A percentile compares a stretch with the other conserved stretches of the same genome.
Conservation (phyloP, 305 asterid genomes). For the Caryopteris hybrid region DNA sequence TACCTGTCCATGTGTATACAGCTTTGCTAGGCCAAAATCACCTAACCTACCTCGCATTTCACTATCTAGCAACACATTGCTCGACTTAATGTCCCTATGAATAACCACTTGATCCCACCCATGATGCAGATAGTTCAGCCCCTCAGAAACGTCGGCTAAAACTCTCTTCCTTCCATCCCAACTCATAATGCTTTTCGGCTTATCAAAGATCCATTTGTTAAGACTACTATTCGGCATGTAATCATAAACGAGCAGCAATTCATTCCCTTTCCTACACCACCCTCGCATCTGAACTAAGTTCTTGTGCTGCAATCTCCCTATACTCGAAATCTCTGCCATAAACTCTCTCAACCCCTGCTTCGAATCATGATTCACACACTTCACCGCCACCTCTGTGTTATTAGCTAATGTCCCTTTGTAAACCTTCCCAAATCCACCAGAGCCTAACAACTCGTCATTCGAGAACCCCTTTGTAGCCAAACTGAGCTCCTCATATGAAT, state of each 20-base stretch:
- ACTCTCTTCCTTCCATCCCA: conserved; percentile 55
- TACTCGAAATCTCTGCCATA: conserved; percentile 77
- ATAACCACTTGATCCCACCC: conserved; percentile 86
- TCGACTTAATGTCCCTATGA: conserved; percentile 75
- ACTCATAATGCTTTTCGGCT: conserved; percentile 37
- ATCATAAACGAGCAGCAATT: conserved; percentile 54
- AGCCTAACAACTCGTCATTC: conserved; percentile 42
- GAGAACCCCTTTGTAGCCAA: conserved; percentile 60
- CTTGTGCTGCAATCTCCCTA: conserved; percentile 74
- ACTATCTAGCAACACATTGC: conserved; percentile 61
- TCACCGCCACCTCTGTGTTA: conserved; percentile 53
- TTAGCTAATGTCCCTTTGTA: conserved; percentile 51
- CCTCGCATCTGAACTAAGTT: conserved; percentile 63
- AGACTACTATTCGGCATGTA: conserved; percentile 76
- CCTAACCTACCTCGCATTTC: conserved; percentile 76
- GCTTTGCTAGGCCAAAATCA: conserved; percentile 72
- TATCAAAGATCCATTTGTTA: conserved; percentile 58
- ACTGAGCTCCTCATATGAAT: conserved; percentile 56
- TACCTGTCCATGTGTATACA: conserved; percentile 61
- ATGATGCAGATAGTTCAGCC: conserved; percentile 63
- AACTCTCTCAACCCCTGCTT: conserved; percentile 68
- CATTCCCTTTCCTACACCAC: conserved; percentile 66
- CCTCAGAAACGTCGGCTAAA: conserved; percentile 65
- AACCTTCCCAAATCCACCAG: conserved; percentile 75
- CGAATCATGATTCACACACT: conserved; percentile 64